phyloP scores from a whole-genome alignment of 108 stramenopile species.

The Schizochytrium sp. region DNA sequence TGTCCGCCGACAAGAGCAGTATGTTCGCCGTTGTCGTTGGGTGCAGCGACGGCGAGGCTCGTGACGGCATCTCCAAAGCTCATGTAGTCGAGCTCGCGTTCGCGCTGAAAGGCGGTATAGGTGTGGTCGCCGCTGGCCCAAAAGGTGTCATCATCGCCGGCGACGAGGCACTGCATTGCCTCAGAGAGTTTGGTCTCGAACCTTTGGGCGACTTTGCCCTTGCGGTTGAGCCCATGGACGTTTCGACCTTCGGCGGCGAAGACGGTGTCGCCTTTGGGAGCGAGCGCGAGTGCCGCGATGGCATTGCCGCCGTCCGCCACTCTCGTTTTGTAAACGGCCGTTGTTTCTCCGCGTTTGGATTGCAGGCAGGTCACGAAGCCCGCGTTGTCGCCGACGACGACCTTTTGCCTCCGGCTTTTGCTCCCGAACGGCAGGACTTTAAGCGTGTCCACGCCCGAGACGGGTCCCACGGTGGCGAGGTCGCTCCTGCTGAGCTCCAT shows the following conservation, averaged over 20 bases:
- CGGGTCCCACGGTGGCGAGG: constrained; percentile 4
- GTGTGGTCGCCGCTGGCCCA: neutral
- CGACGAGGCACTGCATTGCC: neutral
- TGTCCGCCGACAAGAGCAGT: neutral
- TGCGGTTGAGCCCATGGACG: neutral
- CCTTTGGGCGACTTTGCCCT: neutral
- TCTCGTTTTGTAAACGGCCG: neutral
- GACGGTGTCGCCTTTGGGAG: neutral
- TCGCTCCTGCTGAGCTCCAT: neutral
- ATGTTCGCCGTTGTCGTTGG: neutral
- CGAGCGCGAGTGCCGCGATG: neutral
- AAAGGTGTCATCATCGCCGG: neutral
- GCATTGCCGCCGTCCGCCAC: neutral
- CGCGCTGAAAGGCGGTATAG: neutral
- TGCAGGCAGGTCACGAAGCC: neutral
- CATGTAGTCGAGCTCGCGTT: neutral
- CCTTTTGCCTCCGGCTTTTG: neutral
- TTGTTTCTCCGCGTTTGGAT: neutral
- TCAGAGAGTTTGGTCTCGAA: neutral
- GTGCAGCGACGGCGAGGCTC: neutral
- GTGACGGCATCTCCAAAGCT: neutral
- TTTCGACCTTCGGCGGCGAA: neutral
- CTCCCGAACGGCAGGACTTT: neutral
- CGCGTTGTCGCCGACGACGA: neutral
- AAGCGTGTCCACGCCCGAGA: neutral